phyloP scores from a whole-genome alignment of 371 early-diverging fungal genomes.

The Apophysomyces variabilis region DNA sequence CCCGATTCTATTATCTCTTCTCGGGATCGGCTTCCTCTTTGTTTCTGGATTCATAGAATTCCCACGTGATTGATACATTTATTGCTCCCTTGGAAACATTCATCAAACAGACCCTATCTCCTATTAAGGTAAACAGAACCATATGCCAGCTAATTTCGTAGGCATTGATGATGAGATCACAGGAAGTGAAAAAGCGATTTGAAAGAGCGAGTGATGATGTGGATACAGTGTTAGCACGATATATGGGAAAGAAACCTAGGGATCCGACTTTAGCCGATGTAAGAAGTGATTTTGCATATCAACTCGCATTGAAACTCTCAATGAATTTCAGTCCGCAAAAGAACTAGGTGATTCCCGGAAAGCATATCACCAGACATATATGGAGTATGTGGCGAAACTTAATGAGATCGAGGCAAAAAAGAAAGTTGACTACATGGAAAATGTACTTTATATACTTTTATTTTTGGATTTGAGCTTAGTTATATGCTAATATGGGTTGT shows the following conservation, averaged over 20 bases:
- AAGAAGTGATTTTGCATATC: slow-evolving; percentile 16
- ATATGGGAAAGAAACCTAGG: slow-evolving; percentile 65
- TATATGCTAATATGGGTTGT: neutral
- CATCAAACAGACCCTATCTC: slow-evolving; percentile 57
- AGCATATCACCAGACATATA: slow-evolving; percentile 62
- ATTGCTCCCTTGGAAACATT: slow-evolving; percentile 67
- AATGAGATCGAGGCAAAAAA: slow-evolving; percentile 72
- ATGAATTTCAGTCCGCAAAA: slow-evolving; percentile 48
- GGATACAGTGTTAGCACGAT: slow-evolving; percentile 61
- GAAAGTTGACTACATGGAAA: slow-evolving; percentile 77
- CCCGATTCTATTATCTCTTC: neutral
- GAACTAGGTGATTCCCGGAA: slow-evolving; percentile 66
- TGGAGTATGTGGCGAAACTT: slow-evolving; percentile 70
- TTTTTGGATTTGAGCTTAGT: neutral
- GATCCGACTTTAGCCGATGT: slow-evolving; percentile 66
- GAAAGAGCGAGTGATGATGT: slow-evolving; percentile 71
- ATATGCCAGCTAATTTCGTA: neutral
- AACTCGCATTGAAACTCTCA: neutral
- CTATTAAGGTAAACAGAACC: slow-evolving; percentile 58
- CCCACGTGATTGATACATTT: slow-evolving; percentile 69
- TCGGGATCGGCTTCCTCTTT: neutral
- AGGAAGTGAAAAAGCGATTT: slow-evolving; percentile 69
- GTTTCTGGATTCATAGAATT: slow-evolving; percentile 40
- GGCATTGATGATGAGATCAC: no score
- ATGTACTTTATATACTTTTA: slow-evolving; percentile 48